Base-by-base conservation (phyloP, 352 stramenopile genomes). In the Phytophthora megakarya region DNA sequence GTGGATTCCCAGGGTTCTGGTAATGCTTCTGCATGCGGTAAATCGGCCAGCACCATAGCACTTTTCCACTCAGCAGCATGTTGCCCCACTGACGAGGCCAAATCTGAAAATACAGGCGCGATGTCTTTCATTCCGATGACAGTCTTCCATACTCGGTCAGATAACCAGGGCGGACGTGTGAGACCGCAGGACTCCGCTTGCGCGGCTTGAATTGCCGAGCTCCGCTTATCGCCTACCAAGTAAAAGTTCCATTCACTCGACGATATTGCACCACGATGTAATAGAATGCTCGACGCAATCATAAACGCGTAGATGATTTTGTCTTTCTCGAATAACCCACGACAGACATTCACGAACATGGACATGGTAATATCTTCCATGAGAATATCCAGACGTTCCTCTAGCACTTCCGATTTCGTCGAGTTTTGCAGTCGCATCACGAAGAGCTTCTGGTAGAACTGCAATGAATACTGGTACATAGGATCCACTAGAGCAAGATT, bases 241-340 rank as follows among this genome's bases (percentile, higher is more conserved):
- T 97, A 97, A 60, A 92, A 95, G 18, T 76, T 81, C 93, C 93
- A 98, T 61, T 98, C 91, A 7, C 32, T 67, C 3, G 73, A 47
- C 1, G 73, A 81, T 55, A 97, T 95, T 0, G 72, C 70, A 28
- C 82, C 84, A 18, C 72, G 71, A 50, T 97, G 88, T 1, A 95
- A 63, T 4, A 94, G 44, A 55, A 98, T 97, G 28, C 88, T 93
- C 18, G 88, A 75, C 3, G 85, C 89, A 37, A 98, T 97, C 75
- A 97, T 96, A 63, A 98, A 97, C 11, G 93, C 88, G 70, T 96
- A 98, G 18, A 98, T 80, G 42, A 98, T 85, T 70, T 98, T 98
- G 75, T 98, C 89, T 48, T 96, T 96, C 67, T 98, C 95, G 61
- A 98, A 98, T 1, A 98, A 68, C 0, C 95, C 95, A 2, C 93